These are phyloP conservation scores for Phlebiopsis flavidoalba DNA, from an alignment of 768 basidiomycete genomes.

Conservation along the genomic window DNA sequence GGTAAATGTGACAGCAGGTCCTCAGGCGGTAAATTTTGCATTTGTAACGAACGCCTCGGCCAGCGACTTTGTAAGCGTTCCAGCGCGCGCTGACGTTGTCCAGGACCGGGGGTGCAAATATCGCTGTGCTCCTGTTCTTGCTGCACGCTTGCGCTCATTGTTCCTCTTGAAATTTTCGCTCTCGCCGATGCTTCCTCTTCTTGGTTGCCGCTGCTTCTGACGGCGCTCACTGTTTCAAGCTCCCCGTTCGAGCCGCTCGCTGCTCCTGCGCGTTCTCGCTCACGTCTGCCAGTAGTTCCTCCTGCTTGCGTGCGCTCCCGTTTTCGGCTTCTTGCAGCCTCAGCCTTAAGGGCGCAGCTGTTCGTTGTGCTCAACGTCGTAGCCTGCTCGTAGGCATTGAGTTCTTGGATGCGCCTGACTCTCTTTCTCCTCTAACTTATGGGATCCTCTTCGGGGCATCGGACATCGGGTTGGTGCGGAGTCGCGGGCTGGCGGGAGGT, in stretches of 20 bases:
- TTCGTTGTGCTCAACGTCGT: constrained; percentile 1
- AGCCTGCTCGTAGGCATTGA: constrained; percentile 7
- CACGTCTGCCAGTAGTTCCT: constrained; percentile 24
- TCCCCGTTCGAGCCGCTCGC: constrained; percentile 17
- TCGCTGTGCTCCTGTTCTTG: constrained; percentile 42
- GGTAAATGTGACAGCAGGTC: constrained; percentile 52
- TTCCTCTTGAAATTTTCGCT: constrained; percentile 5
- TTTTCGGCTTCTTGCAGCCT: constrained; percentile 3
- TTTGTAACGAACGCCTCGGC: constrained; percentile 62
- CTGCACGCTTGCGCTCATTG: constrained; percentile 37
- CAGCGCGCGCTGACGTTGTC: constrained; percentile 59
- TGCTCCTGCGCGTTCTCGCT: constrained; percentile 18
- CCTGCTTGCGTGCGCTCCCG: constrained; percentile 12
- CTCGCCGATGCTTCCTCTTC: constrained; percentile 26
- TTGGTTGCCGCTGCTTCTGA: neutral
- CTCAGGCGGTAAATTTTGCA: constrained; percentile 46
- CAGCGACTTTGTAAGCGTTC: constrained; percentile 61
- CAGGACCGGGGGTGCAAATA: constrained; percentile 65
- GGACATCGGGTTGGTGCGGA: neutral
- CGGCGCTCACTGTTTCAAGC: constrained; percentile 23
- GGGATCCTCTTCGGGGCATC: constrained; percentile 10
- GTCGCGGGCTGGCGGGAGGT: neutral
- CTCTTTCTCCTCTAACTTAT: constrained; percentile 14
- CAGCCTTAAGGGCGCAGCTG: neutral
- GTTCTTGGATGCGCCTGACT: constrained; percentile 9